Base-by-base conservation (phyloP, 73 alveolate genomes). In the Halteria grandinella region DNA sequence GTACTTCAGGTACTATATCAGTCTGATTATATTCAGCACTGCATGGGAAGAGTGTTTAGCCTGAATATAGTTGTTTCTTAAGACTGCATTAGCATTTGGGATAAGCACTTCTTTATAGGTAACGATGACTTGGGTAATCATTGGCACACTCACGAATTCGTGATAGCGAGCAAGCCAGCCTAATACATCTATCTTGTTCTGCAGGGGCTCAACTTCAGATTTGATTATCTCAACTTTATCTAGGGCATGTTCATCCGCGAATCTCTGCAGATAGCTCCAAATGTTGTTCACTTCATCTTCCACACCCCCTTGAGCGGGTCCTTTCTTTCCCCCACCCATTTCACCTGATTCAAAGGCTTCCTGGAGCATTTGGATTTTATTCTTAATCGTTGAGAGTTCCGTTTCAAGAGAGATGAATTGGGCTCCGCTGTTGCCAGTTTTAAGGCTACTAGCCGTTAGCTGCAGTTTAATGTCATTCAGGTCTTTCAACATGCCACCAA, bases 161-260 rank as follows among this genome's bases (percentile, higher is more conserved):
- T n/a, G 6, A 24, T 73, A 31, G 51, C 85, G 37, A 24, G 54
- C 23, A 3, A 73, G 74, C 85, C 85, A 73, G 34, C 53, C 55
- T 51, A 73, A 10, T 10, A 1, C 17, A 21, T 73, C 51, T 25
- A 54, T 15, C 52, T 49, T 73, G 4, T 48, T 20, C 27, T 32
- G 18, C 14, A 73, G 7, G 17, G 15, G 36, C 10, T 43, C 3
- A 1, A 6, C 34, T 6, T 8, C 34, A 0, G 21, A 12, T 17
- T 63, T 25, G 24, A 73, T 54, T 15, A 52, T n/a, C 40, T 73
- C 64, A 20, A 28, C 55, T 37, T 55, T 73, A 28, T 66, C 52
- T 17, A 36, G 48, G 1, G 75, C 66, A 24, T 73, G 85, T 63
- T 73, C 85, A 36, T 73, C 85, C 29, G 66, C 85, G 31, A 73